phyloP scores from a whole-genome alignment of 2,329 filamentous ascomycete species.

The Trichoderma atroviride region DNA sequence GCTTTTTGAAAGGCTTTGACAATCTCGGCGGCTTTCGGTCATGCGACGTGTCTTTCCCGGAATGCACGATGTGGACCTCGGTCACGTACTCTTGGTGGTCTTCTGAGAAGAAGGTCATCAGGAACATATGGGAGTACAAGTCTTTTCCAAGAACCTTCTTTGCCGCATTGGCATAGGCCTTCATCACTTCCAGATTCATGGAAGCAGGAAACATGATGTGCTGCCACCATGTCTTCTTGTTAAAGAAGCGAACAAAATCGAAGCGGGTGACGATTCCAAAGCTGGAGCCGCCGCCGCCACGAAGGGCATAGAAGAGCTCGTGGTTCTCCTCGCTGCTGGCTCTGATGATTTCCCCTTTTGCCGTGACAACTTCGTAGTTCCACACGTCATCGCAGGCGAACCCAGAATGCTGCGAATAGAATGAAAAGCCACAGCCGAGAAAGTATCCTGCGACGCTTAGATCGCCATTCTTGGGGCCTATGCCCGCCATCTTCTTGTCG shows the following conservation, averaged over 20 bases:
- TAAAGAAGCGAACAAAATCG: constrained; percentile 36
- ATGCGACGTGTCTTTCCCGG: constrained; percentile 24
- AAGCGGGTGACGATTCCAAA: constrained; percentile 43
- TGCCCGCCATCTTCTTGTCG: constrained; percentile 40
- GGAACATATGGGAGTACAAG: constrained; percentile 32
- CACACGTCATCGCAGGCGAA: constrained; percentile 34
- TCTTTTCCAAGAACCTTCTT: constrained; percentile 30
- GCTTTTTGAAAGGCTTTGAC: constrained; percentile 32
- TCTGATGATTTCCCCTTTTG: constrained; percentile 48
- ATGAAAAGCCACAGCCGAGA: constrained; percentile 54
- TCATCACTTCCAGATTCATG: constrained; percentile 25
- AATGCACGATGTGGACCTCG: constrained; percentile 29
- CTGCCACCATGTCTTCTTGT: constrained; percentile 37
- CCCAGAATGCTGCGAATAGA: constrained; percentile 45
- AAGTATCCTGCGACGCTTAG: constrained; percentile 50
- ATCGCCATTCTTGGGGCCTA: constrained; percentile 44
- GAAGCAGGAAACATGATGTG: constrained; percentile 29
- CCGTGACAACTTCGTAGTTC: constrained; percentile 37
- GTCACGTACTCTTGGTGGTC: constrained; percentile 22
- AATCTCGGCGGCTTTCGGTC: constrained; percentile 26
- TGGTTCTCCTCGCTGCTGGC: constrained; percentile 39
- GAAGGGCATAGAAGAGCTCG: constrained; percentile 50
- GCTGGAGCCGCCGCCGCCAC: constrained; percentile 46
- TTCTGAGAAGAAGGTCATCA: constrained; percentile 27
- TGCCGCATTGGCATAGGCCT: constrained; percentile 26